Conservation (phyloP, 305 asterid species). For the Petunia hybrid region DNA sequence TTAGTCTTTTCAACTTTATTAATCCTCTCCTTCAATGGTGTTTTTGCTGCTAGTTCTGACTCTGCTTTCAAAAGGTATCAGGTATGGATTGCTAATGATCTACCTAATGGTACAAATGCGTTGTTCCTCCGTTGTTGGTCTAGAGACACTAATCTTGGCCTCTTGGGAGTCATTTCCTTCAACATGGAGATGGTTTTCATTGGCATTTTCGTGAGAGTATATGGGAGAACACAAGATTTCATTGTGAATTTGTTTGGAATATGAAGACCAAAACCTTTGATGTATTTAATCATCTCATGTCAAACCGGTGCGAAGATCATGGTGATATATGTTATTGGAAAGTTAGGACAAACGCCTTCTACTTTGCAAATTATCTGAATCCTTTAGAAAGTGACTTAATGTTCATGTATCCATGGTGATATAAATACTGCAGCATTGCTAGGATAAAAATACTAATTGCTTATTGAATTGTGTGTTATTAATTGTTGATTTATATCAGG, state of each 20-base stretch:
- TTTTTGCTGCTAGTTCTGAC: background rate
- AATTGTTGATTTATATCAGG: no score
- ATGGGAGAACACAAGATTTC: background rate
- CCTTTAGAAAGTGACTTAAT: slow-evolving; percentile 1
- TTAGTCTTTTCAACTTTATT: background rate
- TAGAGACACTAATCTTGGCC: background rate
- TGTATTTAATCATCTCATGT: background rate
- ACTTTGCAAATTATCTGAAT: slow-evolving; percentile 17
- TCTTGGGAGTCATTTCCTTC: slow-evolving; percentile 14
- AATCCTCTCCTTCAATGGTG: background rate
- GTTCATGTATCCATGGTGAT: background rate
- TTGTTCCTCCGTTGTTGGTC: slow-evolving; percentile 26
- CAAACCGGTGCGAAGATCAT: background rate
- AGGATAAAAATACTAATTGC: no score
- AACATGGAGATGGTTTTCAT: background rate
- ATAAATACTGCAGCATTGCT: no score
- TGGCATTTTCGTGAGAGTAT: slow-evolving; percentile 20
- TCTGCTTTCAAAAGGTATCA: background rate
- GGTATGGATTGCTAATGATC: slow-evolving; percentile 3
- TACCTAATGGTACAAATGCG: background rate
- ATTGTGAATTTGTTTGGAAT: slow-evolving; percentile 22
- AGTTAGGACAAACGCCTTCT: background rate
- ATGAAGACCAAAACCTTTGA: background rate
- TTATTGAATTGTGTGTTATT: no score
- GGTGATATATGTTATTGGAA: slow-evolving; percentile 22